Evolutionary conservation across 139 green algal species (phyloP), one percentile per base, ranked within the genome.

Genomic region (Tetraselmis chui): DNA sequence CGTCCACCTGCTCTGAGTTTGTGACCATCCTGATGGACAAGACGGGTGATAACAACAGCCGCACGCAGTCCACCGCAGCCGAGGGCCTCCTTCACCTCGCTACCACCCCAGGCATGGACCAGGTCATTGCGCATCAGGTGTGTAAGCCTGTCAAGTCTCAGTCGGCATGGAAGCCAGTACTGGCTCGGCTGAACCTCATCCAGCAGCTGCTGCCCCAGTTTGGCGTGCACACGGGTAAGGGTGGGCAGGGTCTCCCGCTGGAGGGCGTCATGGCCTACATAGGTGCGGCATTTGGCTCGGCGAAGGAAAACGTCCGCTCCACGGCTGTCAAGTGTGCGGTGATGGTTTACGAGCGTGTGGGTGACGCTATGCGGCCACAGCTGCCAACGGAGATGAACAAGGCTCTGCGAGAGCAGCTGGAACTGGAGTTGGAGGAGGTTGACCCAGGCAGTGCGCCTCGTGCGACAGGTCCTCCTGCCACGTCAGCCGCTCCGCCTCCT

Each of bases 341-440:
- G 45, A 18, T 18, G 45, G 45, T 67, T 5, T 67, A 84, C 24
- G 80, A 86, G 32, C 75, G 92, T 59, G 90, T 92, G 76, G 92
- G 93, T 0, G 83, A 81, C 0, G 82, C 84, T 0, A 90, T 95
- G 75, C 81, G 88, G 32, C 88, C 89, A 79, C 83, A 84, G 31
- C 83, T 97, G 80, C 93, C 94, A 27, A 85, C 82, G 2, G 91
- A 94, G 81, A 76, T 97, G 2, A 97, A 97, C 83, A 89, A 92
- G 2, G 96, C 97, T 83, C 88, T 97, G 1, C 88, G 86, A 78
- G 92, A 96, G 83, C 89, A 94, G 82, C 85, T 97, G 18, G 88
- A 95, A 32, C 83, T 87, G 18, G 89, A 88, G 1, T 67, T 97
- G 28, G 86, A 82, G 2, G 84, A 1, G 79, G 82, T 74, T 31